Evolutionary conservation across 805 yeast genomes (phyloP), one percentile per base, ranked within the genome.

Genomic region (Lipomyces sp.): DNA sequence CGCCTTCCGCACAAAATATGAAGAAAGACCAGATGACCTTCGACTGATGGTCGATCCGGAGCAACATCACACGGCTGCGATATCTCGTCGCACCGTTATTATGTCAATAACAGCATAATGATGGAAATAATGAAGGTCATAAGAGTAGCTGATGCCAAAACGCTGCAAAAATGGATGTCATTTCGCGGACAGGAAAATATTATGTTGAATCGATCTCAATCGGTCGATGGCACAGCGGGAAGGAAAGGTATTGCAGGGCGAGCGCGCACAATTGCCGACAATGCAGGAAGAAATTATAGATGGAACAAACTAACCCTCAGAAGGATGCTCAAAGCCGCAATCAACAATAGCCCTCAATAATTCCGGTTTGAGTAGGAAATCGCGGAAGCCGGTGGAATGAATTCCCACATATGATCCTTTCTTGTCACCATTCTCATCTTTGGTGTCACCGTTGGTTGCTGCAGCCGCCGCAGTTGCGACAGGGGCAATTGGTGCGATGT

Each of bases 261-360:
- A 53, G 57, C 57, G 57, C 57, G 35, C 37, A 30, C 54, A 48
- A 8, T 24, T 24, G 48, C n/a, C 48, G 33, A 15, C 32, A 18
- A 15, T 30, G 59, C 37, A 18, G 59, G 51, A 53, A 57, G 58
- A 53, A 56, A 62, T 34, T 18, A 48, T 39, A 30, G 37, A 59
- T 51, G 51, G 51, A 42, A 42, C 48, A 42, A 63, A 61, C 95
- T 86, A 82, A 90, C 95, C 96, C 89, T 94, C 99, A 72, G 97
- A 92, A 72, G 99, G 99, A 83, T 94, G 99, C 84, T 94, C 99
- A 79, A 94, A 94, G 84, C 99, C 99, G 84, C 98, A 92, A 82
- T 94, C 99, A 73, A 93, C 96, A 78, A 94, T 94, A 72, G 99
- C 99, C 82, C 99, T 90, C 76, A 94, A 85, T 74, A 94, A 85